phyloP scores from a whole-genome alignment of 2,329 filamentous ascomycete species.

The Fusarium redolens region DNA sequence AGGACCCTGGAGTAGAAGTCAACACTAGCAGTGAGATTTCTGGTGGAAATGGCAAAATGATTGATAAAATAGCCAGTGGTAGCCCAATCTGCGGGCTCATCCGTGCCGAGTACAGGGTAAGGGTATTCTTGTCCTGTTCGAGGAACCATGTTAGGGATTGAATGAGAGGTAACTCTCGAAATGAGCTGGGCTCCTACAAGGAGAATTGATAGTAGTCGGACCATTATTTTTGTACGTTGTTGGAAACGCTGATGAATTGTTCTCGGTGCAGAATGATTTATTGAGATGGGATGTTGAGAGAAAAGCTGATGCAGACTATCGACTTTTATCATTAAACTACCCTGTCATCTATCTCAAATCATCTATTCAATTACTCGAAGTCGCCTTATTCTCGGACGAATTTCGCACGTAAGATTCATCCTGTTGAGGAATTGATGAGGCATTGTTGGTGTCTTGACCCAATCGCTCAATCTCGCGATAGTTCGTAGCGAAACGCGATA shows the following conservation, averaged over 20 bases:
- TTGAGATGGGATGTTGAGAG: background rate
- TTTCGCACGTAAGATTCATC: background rate
- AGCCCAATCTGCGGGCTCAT: background rate
- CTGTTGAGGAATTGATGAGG: background rate
- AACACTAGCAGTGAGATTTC: conserved; percentile 4
- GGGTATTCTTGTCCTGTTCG: background rate
- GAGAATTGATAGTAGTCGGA: background rate
- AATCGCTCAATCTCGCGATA: conserved; percentile 5
- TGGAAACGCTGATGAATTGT: no score
- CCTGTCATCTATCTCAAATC: background rate
- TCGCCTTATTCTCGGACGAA: background rate
- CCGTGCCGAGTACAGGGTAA: background rate
- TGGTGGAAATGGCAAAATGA: background rate
- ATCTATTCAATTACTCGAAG: background rate
- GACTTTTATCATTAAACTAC: background rate
- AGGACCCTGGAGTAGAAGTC: conserved; percentile 7
- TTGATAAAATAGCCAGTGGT: conserved; percentile 4
- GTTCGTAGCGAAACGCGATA: background rate
- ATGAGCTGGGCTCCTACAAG: background rate
- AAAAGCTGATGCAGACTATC: accelerated
- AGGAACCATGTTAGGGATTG: background rate
- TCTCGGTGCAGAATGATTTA: accelerated
- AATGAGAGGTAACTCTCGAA: background rate
- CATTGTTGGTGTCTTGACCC: background rate
- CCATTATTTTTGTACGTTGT: background rate